Base-by-base conservation (phyloP, 108 stramenopile genomes). In the Cyclotella choctawhatcheeana region DNA sequence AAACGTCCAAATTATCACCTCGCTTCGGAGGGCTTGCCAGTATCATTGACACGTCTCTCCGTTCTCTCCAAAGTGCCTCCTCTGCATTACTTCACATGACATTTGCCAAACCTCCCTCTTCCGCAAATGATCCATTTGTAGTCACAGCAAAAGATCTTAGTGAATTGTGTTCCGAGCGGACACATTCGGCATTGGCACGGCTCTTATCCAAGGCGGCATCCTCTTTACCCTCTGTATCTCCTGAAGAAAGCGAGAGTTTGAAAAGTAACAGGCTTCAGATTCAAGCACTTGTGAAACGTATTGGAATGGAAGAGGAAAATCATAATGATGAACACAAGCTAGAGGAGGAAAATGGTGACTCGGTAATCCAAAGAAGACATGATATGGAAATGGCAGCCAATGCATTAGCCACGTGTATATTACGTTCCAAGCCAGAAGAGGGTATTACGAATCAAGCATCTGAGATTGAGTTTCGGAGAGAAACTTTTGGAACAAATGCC, bases 401-500 rank as follows among this genome's bases (percentile, higher is more conserved):
- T 76, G 74, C 87, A 16, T 64, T 93, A 14, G 84, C 92, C 10
- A 77, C 88, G 0, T 77, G 85, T 27, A 31, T 93, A 65, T 68
- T 93, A 17, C 56, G 80, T 25, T 90, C 89, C 24, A 83, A 64
- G 64, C 88, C 88, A 0, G 89, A 93, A 30, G 56, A 73, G 12
- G 92, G 92, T 5, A 88, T 93, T 32, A 24, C 52, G 22, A 64
- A 68, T 55, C 82, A 85, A 18, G 58, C 75, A 6, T 68, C 81
- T 1, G 89, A 93, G 44, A 73, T 90, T 20, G 84, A 86, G 40
- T 82, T 84, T 55, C 86, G 92, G 17, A 70, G 79, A 35, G 74
- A 78, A 45, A 60, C 80, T 16, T 93, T 93, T 64, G 92, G 92
- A 50, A 74, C 84, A 21, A 93, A 93, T 66, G 88, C 86, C 30